Evolutionary conservation across 176 grass and related monocot species (phyloP), one percentile per base, ranked within the genome.

Genomic region (Oryza rufipogon): DNA sequence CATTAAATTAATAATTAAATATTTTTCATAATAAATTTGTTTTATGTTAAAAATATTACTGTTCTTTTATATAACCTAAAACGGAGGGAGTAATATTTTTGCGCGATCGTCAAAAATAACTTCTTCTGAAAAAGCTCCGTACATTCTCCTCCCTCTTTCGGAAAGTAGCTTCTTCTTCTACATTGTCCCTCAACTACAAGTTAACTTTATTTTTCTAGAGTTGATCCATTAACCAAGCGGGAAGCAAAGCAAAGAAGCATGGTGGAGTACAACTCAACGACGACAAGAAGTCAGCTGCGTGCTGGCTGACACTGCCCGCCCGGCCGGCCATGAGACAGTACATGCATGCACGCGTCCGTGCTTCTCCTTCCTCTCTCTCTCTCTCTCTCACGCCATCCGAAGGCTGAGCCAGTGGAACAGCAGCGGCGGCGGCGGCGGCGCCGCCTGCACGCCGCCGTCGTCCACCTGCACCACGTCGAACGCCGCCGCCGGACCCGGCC

Each of bases 391-490:
- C n/a, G 86, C 81, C 92, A 94, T 91, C 87, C 77, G 84, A 11
- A 94, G 92, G 89, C 89, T 91, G 49, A 91, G 85, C 89, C 89
- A 91, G 84, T 91, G 89, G 76, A 91, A 80, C 75, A 84, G 81
- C 89, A 80, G 42, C 39, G 89, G 89, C 67, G 89, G 89, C 67
- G 83, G 65, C 73, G 82, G 63, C 60, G 83, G 47, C 54, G 17
- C 6, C 54, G 17, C 6, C 88, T 87, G 85, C 49, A 91, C 48
- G 17, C 52, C 85, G 80, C 73, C 70, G 70, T 79, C 89, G 23
- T 26, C 80, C 74, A 46, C 64, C 73, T 86, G 88, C 67, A 47
- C 79, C 66, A 64, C 75, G 17, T 76, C 89, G 70, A 80, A 74
- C 68, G 39, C 69, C 48, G 47, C 79, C 33, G 84, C 46, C 30